These are phyloP conservation scores for Aspergillus leporis DNA, from an alignment of 495 filamentous ascomycete genomes.

Conservation along the genomic window DNA sequence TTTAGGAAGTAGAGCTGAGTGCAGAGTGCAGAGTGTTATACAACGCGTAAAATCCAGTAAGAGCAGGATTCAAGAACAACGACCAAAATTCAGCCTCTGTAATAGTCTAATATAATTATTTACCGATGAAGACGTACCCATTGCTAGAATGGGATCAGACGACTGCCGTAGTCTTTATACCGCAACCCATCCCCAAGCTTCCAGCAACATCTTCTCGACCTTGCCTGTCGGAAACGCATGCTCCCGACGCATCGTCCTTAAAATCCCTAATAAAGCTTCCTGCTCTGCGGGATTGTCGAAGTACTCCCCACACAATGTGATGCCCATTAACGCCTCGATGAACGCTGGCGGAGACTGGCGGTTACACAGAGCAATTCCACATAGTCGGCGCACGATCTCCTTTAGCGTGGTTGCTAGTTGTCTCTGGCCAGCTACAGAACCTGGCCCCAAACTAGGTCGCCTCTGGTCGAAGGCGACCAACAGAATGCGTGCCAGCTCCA, in stretches of 20 bases:
- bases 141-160: no score
- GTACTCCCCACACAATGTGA: constrained; percentile 34
- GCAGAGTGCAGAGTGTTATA: no score
- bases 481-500: constrained; percentile 40
- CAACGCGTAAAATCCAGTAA: no score
- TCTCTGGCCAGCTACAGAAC: constrained; percentile 21
- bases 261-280: constrained; percentile 23
- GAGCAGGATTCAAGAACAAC: no score
- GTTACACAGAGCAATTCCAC: constrained; percentile 33
- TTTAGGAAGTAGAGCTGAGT: no score
- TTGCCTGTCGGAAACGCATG: constrained; percentile 12
- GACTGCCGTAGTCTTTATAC: not conserved
- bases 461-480: constrained; percentile 43
- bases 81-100: no score
- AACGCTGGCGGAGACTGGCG: constrained; percentile 28
- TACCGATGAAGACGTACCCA: no score
- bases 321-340: constrained; percentile 28
- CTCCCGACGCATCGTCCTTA: constrained; percentile 5
- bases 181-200: constrained; percentile 15
- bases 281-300: constrained; percentile 29
- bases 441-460: constrained; percentile 33
- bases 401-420: constrained; percentile 23
- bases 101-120: no score
- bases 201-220: constrained; percentile 16
- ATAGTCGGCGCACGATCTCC: constrained; percentile 27